Percentiles rank a stretch among this genome's conserved stretches.
Evolutionary conservation across 2,329 filamentous ascomycete genomes (phyloP).

Genomic region (Pestalotiopsis sp.): DNA sequence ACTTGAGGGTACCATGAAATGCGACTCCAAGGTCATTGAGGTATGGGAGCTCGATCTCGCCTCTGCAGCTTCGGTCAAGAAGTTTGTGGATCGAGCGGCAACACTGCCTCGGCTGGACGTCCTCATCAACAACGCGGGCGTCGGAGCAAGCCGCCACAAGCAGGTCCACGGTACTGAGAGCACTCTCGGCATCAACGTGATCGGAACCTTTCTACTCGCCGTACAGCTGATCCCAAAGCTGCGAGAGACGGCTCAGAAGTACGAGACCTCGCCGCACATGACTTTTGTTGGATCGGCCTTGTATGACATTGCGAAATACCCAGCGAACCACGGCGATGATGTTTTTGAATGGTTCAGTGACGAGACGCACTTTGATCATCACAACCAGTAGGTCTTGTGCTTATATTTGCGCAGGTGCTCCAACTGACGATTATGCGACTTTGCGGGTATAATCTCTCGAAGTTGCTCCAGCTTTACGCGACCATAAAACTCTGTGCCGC

Average conservation of each 20-base stretch:
- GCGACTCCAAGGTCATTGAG: slow-evolving; percentile 25
- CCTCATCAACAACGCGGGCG: slow-evolving; percentile 42
- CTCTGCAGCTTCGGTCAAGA: slow-evolving; percentile 37
- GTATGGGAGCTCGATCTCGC: slow-evolving; percentile 46
- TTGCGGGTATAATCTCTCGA: slow-evolving; percentile 21
- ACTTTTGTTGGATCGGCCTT: slow-evolving; percentile 19
- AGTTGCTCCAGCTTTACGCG: slow-evolving; percentile 17
- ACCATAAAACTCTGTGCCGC: slow-evolving; percentile 13
- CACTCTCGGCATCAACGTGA: slow-evolving; percentile 40
- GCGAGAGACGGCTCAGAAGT: slow-evolving; percentile 17
- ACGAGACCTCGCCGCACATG: slow-evolving; percentile 15
- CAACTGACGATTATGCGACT: background rate
- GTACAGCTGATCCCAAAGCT: slow-evolving; percentile 31
- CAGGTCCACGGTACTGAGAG: slow-evolving; percentile 46
- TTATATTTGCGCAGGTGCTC: background rate
- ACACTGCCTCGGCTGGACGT: slow-evolving; percentile 41
- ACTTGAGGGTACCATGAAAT: background rate
- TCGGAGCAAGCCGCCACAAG: slow-evolving; percentile 38
- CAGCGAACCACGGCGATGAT: slow-evolving; percentile 18
- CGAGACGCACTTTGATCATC: slow-evolving; percentile 13
- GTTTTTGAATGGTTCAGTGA: slow-evolving; percentile 20
- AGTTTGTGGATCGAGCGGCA: slow-evolving; percentile 35
- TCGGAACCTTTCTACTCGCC: slow-evolving; percentile 27
- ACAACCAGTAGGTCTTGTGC: slow-evolving; percentile 13
- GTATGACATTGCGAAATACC: slow-evolving; percentile 22